These are phyloP conservation scores for Psidium guajava DNA, from an alignment of 345 rosid genomes.

Conservation along the genomic window DNA sequence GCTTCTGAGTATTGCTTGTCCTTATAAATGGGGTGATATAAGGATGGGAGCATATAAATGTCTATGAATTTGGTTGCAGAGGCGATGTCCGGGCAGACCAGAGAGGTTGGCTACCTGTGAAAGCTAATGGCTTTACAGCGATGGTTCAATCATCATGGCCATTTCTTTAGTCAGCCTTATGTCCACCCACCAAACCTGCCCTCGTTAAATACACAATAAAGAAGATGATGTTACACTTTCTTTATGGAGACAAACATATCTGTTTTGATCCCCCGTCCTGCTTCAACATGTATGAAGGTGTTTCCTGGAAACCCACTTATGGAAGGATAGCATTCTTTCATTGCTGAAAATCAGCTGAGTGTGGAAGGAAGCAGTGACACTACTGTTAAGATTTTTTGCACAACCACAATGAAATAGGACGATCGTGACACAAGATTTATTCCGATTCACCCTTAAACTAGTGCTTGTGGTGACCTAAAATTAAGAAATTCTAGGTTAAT, in stretches of 20 bases:
- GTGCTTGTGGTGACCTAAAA: no score
- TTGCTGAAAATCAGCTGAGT: not conserved
- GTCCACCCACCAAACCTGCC: conserved; percentile 1
- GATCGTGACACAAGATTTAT: no score
- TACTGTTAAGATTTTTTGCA: no score
- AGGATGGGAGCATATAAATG: conserved; percentile 3
- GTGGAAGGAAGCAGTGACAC: not conserved
- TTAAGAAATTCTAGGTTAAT: no score
- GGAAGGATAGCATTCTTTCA: not conserved
- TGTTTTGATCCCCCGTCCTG: not conserved
- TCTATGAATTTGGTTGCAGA: not conserved
- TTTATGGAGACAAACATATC: not conserved
- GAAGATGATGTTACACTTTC: not conserved
- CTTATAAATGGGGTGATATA: not conserved
- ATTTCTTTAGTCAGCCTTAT: conserved; percentile 2
- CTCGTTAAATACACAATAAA: not conserved
- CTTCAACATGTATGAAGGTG: not conserved
- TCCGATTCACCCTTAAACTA: no score
- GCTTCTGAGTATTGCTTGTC: not conserved
- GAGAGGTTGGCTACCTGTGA: not conserved
- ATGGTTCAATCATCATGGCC: conserved; percentile 1
- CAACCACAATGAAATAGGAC: no score
- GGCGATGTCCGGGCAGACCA: not conserved
- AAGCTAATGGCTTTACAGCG: conserved; percentile 2
- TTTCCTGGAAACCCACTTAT: not conserved